Base-by-base conservation (phyloP, 768 basidiomycete species). In the Rhodosporidiobolus odoratus region DNA sequence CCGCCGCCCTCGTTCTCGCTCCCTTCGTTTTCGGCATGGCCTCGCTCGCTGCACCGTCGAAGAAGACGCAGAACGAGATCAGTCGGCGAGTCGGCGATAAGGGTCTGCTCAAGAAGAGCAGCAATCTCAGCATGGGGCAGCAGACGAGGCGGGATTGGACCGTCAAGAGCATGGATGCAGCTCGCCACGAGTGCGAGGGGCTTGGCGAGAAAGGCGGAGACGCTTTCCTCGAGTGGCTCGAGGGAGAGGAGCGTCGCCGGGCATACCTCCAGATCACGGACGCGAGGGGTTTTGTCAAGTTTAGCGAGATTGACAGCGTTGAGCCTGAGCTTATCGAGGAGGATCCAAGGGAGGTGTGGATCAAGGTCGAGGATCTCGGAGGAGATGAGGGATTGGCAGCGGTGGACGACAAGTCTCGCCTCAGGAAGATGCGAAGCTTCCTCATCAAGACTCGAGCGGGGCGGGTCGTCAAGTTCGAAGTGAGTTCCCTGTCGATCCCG, bases 381-480 rank as follows among this genome's bases (percentile, higher is more conserved):
- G 21, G 77, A 0, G 41, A 62, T 34, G 64, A 58, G 16, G 64
- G 69, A 0, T 72, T 32, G 84, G 87, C 75, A 85, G 82, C 75
- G 2, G 71, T 59, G 23, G 64, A 62, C 40, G 72, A 73, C 41
- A 59, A 62, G 65, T 68, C 74, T 25, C 78, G 79, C 43, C 68
- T 87, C 67, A 83, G 83, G 68, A 84, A 87, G 80, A 83, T 84
- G 71, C 83, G 91, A 56, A 86, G 86, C 4, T 95, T 97, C 73
- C 90, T 93, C 78, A 80, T 95, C 47, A 80, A 88, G 62, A 82
- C 92, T 64, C 84, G 82, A 30, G 86, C 85, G 16, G 91, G 91
- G 4, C 82, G 83, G 38, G 83, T 88, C 21, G 78, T 91, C 61
- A 83, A 88, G 25, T 90, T 91, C 63, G 92, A 97, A 85, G 92